Base-by-base conservation (phyloP, 2,329 filamentous ascomycete genomes). In the Pseudopyricularia javanii region DNA sequence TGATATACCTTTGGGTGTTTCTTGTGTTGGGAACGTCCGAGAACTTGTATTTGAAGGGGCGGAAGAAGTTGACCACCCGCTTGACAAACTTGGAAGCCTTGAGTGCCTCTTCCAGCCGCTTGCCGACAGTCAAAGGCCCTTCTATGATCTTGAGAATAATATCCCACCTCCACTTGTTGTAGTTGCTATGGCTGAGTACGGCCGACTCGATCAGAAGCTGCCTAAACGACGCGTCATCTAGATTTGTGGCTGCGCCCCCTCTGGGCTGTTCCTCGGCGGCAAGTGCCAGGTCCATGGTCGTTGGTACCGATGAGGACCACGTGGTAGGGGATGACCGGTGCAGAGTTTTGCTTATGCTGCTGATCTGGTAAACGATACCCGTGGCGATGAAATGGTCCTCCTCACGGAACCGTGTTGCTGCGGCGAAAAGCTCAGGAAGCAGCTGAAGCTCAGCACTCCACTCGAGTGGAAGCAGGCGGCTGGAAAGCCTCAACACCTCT, bases 61-160 rank as follows among this genome's bases (percentile, higher is more conserved):
- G 80, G 64, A 95, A 95, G 64, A 98, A 98, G 55, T 90, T 93
- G 65, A 96, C 83, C 54, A 98, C 76, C 9, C 94, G 79, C 70
- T 97, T 96, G 61, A 97, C 85, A 62, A 97, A 98, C 64, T 97
- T 97, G 2, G 91, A 95, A 1, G 86, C 90, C 64, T 90, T 91
- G 64, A 95, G 87, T 0, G 91, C 91, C 67, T 98, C 93, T 59
- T 96, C 91, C 4, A 98, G 75, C 11, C 93, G 80, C 67, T 95
- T 96, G 1, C 91, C 85, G 58, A 90, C 95, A 24, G 90, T 85
- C 22, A 98, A 70, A 1, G 94, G 93, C 0, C 93, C 94, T 64
- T 97, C 91, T 34, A 98, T 91, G 51, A 97, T 83, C 60, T 85
- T 86, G 54, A 91, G 78, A 43, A 98, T 90, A 35, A 95, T 74